A percentile compares a stretch with the other conserved stretches of the same genome.
Evolutionary conservation across 2,329 filamentous ascomycete species (phyloP).

Genomic region (Ophiostoma australiae): DNA sequence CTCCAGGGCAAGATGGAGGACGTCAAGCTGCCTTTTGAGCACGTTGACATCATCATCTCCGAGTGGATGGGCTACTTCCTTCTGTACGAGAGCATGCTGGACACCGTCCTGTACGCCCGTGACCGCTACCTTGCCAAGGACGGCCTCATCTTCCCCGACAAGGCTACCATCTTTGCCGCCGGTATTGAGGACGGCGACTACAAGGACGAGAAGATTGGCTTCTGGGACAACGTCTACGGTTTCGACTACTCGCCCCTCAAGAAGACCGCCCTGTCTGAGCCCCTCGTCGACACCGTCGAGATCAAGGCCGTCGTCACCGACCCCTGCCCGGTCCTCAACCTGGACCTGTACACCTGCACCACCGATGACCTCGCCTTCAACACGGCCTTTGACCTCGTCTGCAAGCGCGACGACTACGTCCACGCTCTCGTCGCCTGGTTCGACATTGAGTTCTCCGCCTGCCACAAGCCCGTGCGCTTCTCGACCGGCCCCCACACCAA

Average conservation of each 20-base stretch:
- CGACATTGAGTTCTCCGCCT: constrained; percentile 96
- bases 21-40: constrained; percentile 82
- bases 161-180: constrained; percentile 94
- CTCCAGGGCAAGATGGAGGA: constrained; percentile 99
- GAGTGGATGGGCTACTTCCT: constrained; percentile 99
- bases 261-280: constrained; percentile 86
- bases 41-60: constrained; percentile 99
- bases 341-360: constrained; percentile 90
- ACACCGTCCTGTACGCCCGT: constrained; percentile 93
- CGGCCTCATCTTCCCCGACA: constrained; percentile 96
- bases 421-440: constrained; percentile 98
- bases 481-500: constrained; percentile 96
- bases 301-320: constrained; percentile 96
- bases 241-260: constrained; percentile 96
- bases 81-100: constrained; percentile 97
- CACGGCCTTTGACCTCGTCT: constrained; percentile 68
- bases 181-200: constrained; percentile 98
- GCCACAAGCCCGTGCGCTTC: constrained; percentile 97
- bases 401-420: constrained; percentile 86
- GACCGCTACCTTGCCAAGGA: constrained; percentile 84
- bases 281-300: constrained; percentile 95
- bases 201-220: constrained; percentile 99
- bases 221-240: constrained; percentile 99
- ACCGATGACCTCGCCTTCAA: constrained; percentile 78
- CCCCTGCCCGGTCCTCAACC: constrained; percentile 73